Evolutionary conservation across 2,329 filamentous ascomycete species (phyloP).

Genomic region (Penicillium sp.): DNA sequence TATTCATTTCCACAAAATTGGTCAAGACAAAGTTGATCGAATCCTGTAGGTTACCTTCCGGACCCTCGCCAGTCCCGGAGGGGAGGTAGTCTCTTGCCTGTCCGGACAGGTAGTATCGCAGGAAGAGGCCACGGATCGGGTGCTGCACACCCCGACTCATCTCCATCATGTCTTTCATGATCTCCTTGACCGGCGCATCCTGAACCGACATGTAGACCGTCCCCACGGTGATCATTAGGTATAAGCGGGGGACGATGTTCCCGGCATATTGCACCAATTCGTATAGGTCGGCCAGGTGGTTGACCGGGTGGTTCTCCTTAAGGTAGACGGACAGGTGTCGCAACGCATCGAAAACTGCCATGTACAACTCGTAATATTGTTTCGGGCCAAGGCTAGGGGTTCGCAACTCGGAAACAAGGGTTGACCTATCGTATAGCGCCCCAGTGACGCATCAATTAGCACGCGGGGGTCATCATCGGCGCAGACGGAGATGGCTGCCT

Average conservation of each 20-base stretch:
- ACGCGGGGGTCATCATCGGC: constrained; percentile 3
- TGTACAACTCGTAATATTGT: constrained; percentile 99
- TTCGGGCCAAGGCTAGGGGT: constrained; percentile 98
- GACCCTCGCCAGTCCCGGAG: constrained; percentile 79
- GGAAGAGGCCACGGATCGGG: constrained; percentile 89
- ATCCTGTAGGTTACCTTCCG: constrained; percentile 93
- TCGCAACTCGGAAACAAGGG: constrained; percentile 95
- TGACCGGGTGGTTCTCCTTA: constrained; percentile 94
- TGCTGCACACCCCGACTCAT: constrained; percentile 99
- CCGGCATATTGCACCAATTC: constrained; percentile 97
- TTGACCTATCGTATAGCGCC: constrained; percentile 68
- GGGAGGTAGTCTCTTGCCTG: constrained; percentile 91
- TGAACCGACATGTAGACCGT: constrained; percentile 99
- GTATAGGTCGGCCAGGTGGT: constrained; percentile 97
- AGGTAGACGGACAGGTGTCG: constrained; percentile 96
- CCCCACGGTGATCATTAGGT: constrained; percentile 98
- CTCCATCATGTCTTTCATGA: constrained; percentile 99
- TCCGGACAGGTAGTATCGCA: constrained; percentile 94
- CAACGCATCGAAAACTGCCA: constrained; percentile 97
- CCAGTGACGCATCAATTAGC: constrained; percentile 18
- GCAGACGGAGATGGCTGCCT: constrained; percentile 33
- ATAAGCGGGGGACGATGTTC: constrained; percentile 93
- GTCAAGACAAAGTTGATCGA: constrained; percentile 98
- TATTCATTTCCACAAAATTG: constrained; percentile 99
- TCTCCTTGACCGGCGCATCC: constrained; percentile 97